Conservation (phyloP, 768 basidiomycete species). For the Suillus brevipes region DNA sequence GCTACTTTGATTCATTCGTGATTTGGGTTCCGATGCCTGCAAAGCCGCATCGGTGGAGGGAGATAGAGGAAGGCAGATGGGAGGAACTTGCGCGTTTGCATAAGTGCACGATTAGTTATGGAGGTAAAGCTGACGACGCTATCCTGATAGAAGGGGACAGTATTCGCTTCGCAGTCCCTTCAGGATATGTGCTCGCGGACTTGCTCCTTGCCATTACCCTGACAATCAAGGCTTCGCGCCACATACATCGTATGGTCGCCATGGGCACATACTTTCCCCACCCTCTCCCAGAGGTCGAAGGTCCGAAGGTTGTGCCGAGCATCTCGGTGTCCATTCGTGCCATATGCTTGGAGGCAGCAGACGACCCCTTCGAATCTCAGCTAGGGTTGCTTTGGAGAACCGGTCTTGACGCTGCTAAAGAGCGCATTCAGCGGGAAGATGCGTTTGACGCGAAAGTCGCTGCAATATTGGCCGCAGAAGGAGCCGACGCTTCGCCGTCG, state of each 20-base stretch:
- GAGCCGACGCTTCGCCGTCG: conserved; percentile 33
- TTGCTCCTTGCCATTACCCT: conserved; percentile 71
- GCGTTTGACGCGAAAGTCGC: conserved; percentile 79
- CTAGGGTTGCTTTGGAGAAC: conserved; percentile 73
- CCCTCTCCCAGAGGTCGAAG: conserved; percentile 67
- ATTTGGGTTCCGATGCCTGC: conserved; percentile 59
- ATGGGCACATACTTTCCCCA: conserved; percentile 53
- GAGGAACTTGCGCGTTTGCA: conserved; percentile 70
- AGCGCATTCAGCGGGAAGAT: conserved; percentile 71
- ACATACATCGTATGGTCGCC: conserved; percentile 59
- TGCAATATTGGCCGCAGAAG: conserved; percentile 53
- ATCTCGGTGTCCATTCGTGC: conserved; percentile 58
- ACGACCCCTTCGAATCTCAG: conserved; percentile 80
- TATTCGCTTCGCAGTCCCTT: conserved; percentile 76
- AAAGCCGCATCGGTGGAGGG: conserved; percentile 37
- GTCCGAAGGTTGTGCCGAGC: conserved; percentile 68
- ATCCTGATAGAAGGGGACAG: conserved; percentile 62
- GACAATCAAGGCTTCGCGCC: conserved; percentile 70
- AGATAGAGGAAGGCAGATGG: conserved; percentile 52
- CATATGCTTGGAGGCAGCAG: conserved; percentile 74
- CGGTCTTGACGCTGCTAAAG: conserved; percentile 69
- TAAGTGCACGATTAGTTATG: conserved; percentile 45
- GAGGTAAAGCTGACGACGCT: conserved; percentile 31
- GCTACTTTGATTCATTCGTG: conserved; percentile 43
- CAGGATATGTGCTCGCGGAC: conserved; percentile 72